Evolutionary conservation across 1,284 basidiomycete genomes (phyloP).

Genomic region (Rhodotorula sp.): DNA sequence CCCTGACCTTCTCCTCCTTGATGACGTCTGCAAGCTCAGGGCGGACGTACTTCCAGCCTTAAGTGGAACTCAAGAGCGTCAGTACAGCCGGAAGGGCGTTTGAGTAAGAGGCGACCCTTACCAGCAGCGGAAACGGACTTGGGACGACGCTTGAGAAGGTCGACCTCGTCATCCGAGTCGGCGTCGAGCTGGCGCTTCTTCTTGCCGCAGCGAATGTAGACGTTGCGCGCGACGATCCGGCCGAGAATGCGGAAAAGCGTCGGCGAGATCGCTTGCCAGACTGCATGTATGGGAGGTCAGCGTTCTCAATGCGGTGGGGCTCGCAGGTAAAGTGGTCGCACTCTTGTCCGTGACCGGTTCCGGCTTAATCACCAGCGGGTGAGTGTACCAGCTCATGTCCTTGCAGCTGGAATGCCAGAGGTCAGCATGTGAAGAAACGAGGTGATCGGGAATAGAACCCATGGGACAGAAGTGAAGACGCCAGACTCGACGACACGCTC

Average conservation of each 20-base stretch:
- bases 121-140: background rate
- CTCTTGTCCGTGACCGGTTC: conserved; percentile 20
- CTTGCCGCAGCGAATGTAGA: background rate
- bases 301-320: background rate
- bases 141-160: conserved; percentile 3
- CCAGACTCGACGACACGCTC: background rate
- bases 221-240: background rate
- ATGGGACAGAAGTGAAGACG: background rate
- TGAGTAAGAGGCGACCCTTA: background rate
- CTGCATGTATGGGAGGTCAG: background rate
- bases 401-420: background rate
- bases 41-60: conserved; percentile 10
- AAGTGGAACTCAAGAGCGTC: background rate
- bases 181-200: background rate
- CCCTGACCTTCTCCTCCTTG: background rate
- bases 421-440: background rate
- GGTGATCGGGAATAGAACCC: background rate
- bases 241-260: background rate
- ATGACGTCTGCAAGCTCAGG: conserved; percentile 2
- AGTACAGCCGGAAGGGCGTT: no score
- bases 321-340: background rate
- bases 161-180: background rate
- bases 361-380: background rate
- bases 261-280: background rate
- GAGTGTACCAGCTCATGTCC: background rate